Base-by-base conservation (phyloP, 768 basidiomycete genomes). In the Botryobasidium botryosum region DNA sequence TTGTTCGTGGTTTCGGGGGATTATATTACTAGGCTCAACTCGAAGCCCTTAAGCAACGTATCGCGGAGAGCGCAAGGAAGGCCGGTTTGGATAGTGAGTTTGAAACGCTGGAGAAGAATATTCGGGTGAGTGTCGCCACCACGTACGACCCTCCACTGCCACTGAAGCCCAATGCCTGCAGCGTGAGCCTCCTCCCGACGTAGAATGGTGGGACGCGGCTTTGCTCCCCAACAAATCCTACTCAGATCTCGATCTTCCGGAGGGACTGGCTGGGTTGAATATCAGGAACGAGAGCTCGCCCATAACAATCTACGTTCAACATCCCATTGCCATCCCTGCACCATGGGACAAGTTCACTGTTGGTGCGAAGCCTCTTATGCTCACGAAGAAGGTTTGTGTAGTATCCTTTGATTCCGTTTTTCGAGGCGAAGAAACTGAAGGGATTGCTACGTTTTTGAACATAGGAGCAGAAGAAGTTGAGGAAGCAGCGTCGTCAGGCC, bases 131-230 rank as follows among this genome's bases (percentile, higher is more conserved):
- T 54, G 6, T 24, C 10, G 6, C 6, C 17, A 18, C 29, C 23
- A 6, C 24, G 27, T 29, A 33, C 1, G 7, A 17, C 23, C n/a
- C 3, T 46, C 25, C 32, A 18, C 43, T 24, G 21, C 33, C 29
- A 12, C 13, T 13, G 26, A 13, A 45, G 26, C n/a, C 29, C 47
- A 21, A 39, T 35, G 35, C 47, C 32, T n/a, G 5, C 53, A 91
- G 80, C 70, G 90, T 35, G 74, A 75, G 44, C 72, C 85, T 1
- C 94, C 92, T 5, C 92, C 92, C 0, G 78, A 74, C 4, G 73
- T 79, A 3, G 94, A 97, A 59, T 99, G 94, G 94, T 99, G 94
- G 94, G 94, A 99, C 61, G 77, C 73, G 18, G 71, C 84, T 0
- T 64, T 96, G 12, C 64, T 99, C 7, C 82, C 85, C 0, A 77